Base-by-base conservation (phyloP, 1,139 yeast species). In the Spencermartinsiella ligniputridi region DNA sequence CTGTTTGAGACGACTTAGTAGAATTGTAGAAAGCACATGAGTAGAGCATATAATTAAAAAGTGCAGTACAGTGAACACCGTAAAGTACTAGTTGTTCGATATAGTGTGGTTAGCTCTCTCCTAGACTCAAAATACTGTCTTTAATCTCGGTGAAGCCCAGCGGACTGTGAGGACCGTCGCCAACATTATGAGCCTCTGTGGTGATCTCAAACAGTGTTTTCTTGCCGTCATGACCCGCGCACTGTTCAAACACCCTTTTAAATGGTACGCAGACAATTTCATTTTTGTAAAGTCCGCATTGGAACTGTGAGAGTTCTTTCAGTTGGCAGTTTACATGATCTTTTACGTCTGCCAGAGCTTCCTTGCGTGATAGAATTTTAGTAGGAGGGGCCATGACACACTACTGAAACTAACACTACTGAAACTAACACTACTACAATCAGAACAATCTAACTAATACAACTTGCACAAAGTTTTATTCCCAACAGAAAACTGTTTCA, bases 221-320 rank as follows among this genome's bases (percentile, higher is more conserved):
- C 8, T 22, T 5, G 3, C 42, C 42, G n/a, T n/a, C 12, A 9
- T 35, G 32, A n/a, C 15, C 11, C 19, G 41, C 54, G 35, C 42
- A 54, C 51, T 44, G 45, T 24, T 49, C 40, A 38, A 54, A 54
- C 6, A 49, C 16, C 21, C 60, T 39, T 36, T 46, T 46, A 33
- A 56, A 56, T 15, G 60, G 60, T 3, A 50, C 48, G 38, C 60
- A 56, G 13, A 52, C 48, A 11, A 56, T 49, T 36, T 52, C 53
- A 24, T 52, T 48, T 12, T 50, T 47, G 11, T 36, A 34, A 4
- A 53, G 37, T n/a, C 44, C 47, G 40, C 60, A 56, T 36, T 55
- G 54, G 41, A 72, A 74, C 54, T 78, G 82, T 0, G 73, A 68
- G 19, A 78, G 57, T 37, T 72, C 64, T 47, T 66, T 70, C 25